Evolutionary conservation across 805 yeast genomes (phyloP), one percentile per base, ranked within the genome.

Genomic region (Komagataella kurtzmanii): DNA sequence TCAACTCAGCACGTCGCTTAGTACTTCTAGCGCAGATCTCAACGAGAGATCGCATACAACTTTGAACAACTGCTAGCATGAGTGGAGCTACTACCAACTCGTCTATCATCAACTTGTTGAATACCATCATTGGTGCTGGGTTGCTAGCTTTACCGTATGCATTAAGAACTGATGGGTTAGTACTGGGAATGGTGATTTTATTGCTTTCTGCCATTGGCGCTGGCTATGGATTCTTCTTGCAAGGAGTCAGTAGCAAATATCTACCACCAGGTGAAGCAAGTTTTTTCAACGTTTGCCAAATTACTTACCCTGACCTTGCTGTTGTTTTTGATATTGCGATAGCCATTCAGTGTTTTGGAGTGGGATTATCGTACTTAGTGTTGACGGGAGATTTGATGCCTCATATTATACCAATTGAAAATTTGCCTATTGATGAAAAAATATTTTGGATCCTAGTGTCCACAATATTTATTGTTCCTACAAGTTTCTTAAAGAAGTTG

Each of bases 61-160:
- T 30, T 30, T 30, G 23, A 30, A 10, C 40, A 30, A 30, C 14
- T 30, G 14, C 40, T 30, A 30, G 14, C 40, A 30, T 30, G 40
- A 14, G 40, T 30, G 40, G 40, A 30, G 40, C 40, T 30, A 30
- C 46, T 17, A 14, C 17, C 10, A 18, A 7, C n/a, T 83, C 90
- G 1, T 83, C 91, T 2, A 68, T 79, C 17, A 70, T 85, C 51
- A 84, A 82, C 64, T 70, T 87, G 44, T 75, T 83, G 51, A 86
- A 86, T 67, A 85, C 93, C 23, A 83, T 86, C 52, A 74, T 86
- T 10, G 95, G 95, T 6, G 88, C 93, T 0, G 95, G 95, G 1
- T 70, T 85, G 46, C 71, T 85, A 21, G 88, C 90, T 12, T 77
- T 85, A 68, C 90, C 93, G 0, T 80, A 72, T 54, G 86, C 88